Conservation (phyloP, 495 filamentous ascomycete genomes). For the Niebla homalea region DNA sequence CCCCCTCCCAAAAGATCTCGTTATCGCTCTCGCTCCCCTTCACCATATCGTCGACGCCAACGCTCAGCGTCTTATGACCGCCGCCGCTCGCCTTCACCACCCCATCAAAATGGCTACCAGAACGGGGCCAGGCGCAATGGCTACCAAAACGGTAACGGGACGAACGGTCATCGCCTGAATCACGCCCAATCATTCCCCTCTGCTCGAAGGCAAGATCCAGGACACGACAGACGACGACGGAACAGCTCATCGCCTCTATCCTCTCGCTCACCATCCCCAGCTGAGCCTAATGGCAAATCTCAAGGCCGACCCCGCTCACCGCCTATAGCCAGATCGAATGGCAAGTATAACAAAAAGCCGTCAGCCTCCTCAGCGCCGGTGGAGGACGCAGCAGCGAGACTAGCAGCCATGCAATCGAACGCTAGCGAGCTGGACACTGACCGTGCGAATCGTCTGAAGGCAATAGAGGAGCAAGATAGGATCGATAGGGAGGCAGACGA, state of each 20-base stretch:
- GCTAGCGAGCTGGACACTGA: slow-evolving; percentile 66
- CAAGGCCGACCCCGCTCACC: slow-evolving; percentile 1
- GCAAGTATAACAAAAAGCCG: background rate
- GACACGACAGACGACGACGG: slow-evolving; percentile 18
- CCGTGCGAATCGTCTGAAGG: slow-evolving; percentile 56
- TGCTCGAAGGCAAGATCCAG: slow-evolving; percentile 8
- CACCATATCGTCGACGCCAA: slow-evolving; percentile 12
- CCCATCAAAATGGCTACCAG: slow-evolving; percentile 22
- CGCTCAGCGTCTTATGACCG: slow-evolving; percentile 2
- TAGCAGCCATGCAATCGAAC: slow-evolving; percentile 79
- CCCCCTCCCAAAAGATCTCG: slow-evolving; percentile 12
- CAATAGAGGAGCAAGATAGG: slow-evolving; percentile 52
- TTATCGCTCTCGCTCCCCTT: slow-evolving; percentile 8
- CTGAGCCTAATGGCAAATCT: background rate
- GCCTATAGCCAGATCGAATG: slow-evolving; percentile 7
- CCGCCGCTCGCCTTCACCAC: slow-evolving; percentile 10
- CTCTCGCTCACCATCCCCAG: slow-evolving; percentile 19
- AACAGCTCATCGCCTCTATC: slow-evolving; percentile 9
- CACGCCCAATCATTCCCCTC: slow-evolving; percentile 15
- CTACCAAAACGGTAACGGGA: background rate
- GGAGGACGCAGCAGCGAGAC: slow-evolving; percentile 40
- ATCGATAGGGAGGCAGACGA: slow-evolving; percentile 52
- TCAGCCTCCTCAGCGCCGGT: slow-evolving; percentile 4
- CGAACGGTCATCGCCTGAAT: slow-evolving; percentile 20
- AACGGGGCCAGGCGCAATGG: background rate